Evolutionary conservation across 2,329 filamentous ascomycete genomes (phyloP).

Genomic region (Apiospora sp.): DNA sequence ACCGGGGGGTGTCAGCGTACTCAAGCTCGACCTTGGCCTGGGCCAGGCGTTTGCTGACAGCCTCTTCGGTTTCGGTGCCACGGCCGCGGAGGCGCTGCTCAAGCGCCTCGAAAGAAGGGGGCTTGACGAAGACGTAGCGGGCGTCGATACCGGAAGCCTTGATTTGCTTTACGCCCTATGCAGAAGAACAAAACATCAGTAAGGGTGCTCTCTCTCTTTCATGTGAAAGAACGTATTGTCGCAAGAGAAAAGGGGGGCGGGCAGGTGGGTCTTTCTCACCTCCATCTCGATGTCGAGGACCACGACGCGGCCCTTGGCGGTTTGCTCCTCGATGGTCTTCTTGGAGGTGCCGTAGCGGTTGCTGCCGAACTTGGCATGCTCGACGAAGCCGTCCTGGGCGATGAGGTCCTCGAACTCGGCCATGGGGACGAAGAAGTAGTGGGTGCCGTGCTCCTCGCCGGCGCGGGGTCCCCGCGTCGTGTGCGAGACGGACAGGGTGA

Average conservation of each 20-base stretch:
- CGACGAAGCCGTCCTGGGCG: constrained; percentile 77
- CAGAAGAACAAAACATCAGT: constrained; percentile 21
- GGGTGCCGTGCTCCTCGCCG: constrained; percentile 77
- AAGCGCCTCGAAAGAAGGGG: constrained; percentile 77
- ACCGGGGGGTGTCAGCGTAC: constrained; percentile 72
- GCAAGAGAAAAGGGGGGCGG: background rate
- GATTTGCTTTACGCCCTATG: constrained; percentile 86
- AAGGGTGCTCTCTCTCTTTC: background rate
- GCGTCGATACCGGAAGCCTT: constrained; percentile 77
- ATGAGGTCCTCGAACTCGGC: constrained; percentile 74
- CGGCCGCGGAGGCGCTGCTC: constrained; percentile 78
- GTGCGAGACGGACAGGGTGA: constrained; percentile 70
- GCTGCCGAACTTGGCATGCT: constrained; percentile 82
- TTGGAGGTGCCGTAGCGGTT: constrained; percentile 90
- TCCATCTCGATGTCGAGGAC: constrained; percentile 98
- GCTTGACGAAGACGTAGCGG: constrained; percentile 85
- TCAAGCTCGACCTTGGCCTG: constrained; percentile 80
- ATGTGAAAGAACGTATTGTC: background rate
- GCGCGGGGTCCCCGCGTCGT: constrained; percentile 81
- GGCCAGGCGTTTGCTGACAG: constrained; percentile 70
- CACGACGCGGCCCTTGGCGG: constrained; percentile 72
- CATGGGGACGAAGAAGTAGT: constrained; percentile 81
- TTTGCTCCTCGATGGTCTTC: constrained; percentile 78
- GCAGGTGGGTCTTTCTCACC: constrained; percentile 35
- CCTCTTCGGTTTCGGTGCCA: constrained; percentile 80